phyloP scores from a whole-genome alignment of 2,329 filamentous ascomycete species.

The Herpotrichia juniperi region DNA sequence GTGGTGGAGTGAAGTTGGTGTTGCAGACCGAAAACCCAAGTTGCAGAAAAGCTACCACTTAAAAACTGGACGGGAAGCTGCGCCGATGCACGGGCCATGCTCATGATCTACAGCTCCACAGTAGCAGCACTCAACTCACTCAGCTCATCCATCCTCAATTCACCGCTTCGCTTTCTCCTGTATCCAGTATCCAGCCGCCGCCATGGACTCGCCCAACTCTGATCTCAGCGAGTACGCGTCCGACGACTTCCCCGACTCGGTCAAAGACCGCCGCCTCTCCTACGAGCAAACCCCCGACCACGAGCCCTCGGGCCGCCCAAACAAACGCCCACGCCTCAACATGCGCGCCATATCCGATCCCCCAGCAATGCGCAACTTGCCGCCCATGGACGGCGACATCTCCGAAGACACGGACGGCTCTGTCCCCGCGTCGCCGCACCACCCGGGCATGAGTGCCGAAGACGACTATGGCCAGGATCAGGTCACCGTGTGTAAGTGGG shows the following conservation, averaged over 20 bases:
- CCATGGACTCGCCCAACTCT: constrained; percentile 63
- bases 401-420: constrained; percentile 89
- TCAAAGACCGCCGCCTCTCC: constrained; percentile 55
- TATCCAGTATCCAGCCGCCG: constrained; percentile 3
- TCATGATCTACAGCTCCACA: background rate
- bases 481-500: constrained; percentile 57
- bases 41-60: background rate
- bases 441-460: constrained; percentile 49
- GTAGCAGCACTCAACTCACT: background rate
- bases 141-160: background rate
- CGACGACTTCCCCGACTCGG: constrained; percentile 66
- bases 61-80: too few relatives aligned
- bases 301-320: constrained; percentile 50
- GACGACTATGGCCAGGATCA: constrained; percentile 52
- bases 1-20: background rate
- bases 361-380: constrained; percentile 17
- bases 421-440: constrained; percentile 62
- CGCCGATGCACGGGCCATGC: background rate
- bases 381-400: constrained; percentile 62
- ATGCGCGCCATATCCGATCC: constrained; percentile 43
- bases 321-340: constrained; percentile 46
- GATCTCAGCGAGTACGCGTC: constrained; percentile 70
- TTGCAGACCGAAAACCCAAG: background rate
- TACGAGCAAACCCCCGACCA: constrained; percentile 51
- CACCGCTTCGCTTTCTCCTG: background rate